Base-by-base conservation (phyloP, 257 asterid species). In the Paulownia fortunei region DNA sequence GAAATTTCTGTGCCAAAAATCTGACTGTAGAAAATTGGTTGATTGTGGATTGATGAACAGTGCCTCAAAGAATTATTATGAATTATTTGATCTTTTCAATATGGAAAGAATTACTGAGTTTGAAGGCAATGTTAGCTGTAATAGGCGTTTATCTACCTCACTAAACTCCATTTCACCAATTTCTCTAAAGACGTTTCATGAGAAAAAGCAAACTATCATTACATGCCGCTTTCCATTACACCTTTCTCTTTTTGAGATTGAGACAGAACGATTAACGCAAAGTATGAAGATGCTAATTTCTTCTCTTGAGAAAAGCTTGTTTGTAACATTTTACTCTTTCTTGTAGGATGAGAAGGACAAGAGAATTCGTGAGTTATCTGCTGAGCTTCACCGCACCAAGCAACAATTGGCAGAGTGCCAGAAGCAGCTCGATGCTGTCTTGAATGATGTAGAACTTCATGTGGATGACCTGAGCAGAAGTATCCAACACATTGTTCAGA, bases 301-400 rank as follows among this genome's bases (percentile, higher is more conserved):
- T 15, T 44, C 5, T 60, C 68, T 56, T 2, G 6, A 15, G 46
- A 24, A 55, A 37, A 8, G 11, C 58, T 68, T 32, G 46, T 9
- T 62, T 39, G 56, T 60, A 24, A 51, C 9, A 2, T 8, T 51
- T 42, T 30, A 6, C 44, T 11, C 34, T 69, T 56, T 80, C 55
- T n/a, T 74, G 77, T 27, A 80, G 84, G 84, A 80, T 23, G 84
- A 74, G 51, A 80, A 74, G 73, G 80, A 80, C 77, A 80, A 68
- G 84, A 67, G 47, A 19, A 80, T 80, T 46, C 73, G 73, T 0
- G 84, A 74, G 67, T 34, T 80, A 39, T 67, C 84, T 18, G 59
- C 74, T 5, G 84, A 80, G 62, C 84, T 80, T 27, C 66, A 74
- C 26, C 84, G 61, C 6, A 74, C 84, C 30, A 74, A 67, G 37